Base-by-base conservation (phyloP, 441 rosid genomes). In the Cnidoscolus chayamansa region DNA sequence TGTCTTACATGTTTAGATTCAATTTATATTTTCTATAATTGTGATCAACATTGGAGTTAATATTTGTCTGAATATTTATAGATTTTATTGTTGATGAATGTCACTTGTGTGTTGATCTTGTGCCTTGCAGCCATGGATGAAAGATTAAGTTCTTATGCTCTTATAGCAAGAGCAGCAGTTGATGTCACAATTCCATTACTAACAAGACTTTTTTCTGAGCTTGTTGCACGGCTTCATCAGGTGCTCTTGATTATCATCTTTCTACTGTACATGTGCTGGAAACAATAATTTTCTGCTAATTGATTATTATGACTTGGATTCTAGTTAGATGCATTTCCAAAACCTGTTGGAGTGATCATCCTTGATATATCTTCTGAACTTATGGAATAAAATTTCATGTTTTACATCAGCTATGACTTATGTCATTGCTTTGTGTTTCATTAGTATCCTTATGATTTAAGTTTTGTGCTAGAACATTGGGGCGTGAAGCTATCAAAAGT, bases 91-190 rank as follows among this genome's bases (percentile, higher is more conserved):
- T 56, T 25, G 43, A 62, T 62, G 48, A 63, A 58, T 53, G 20
- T 65, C 37, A 13, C 65, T 69, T 51, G 16, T 65, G 62, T 70
- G 43, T 25, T 72, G 54, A 48, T 76, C 74, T 50, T 65, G 49
- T 81, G 60, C 60, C 69, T 81, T 82, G 78, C 90, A 95, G 99
- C 93, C 57, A 95, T 95, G 99, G 95, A 95, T 75, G 99, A 93
- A 80, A 89, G 99, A 74, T 84, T 95, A 80, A 87, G 86, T 75
- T 93, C 98, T 59, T 95, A 95, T 88, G 98, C 98, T 59, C 96
- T 95, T 81, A 89, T 95, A 79, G 99, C 92, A 59, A 89, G 99
- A 88, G 96, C 91, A 62, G 86, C 98, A 73, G 81, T 86, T 71
- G 97, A 89, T 84, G 80, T 83, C 70, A 86, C 99, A 73, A 79